Evolutionary conservation across 2,329 filamentous ascomycete genomes (phyloP), one percentile per base, ranked within the genome.

Genomic region (Alternaria consortialis): DNA sequence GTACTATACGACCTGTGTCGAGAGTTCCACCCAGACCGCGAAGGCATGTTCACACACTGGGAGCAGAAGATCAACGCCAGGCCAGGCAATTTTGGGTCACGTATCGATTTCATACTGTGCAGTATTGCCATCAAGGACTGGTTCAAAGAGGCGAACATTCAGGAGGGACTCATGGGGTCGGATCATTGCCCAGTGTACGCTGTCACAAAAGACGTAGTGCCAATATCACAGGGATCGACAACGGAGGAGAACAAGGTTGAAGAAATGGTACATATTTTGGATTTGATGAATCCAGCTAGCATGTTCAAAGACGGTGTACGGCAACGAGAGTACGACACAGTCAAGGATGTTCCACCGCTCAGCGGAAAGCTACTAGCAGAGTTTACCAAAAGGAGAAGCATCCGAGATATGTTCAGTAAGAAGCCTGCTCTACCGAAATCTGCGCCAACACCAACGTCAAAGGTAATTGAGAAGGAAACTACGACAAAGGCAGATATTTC

Each of bases 21-120:
- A 50, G 87, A 86, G 27, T 96, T 94, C 73, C 91, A 97, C 73
- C 91, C 92, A 0, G 80, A 83, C n/a, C 86, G 95, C 39, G 83
- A 84, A 63, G 93, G 93, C 62, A 98, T 99, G 95, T 98, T 93
- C 77, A 98, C 95, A 0, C 97, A 94, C 77, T 98, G 94, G 94
- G 93, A 98, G 65, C 94, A 92, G 52, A 94, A 91, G 76, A 91
- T 93, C 74, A 98, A 98, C 78, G 92, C 92, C n/a, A 86, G 95
- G n/a, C 94, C 94, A 3, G 93, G 92, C 3, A 98, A 98, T 76
- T 96, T 91, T 77, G 95, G 95, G 6, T 91, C 92, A 56, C 88
- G 95, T 36, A 98, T 98, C 69, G 95, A 99, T 78, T 98, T 97
- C 78, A 86, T 99, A 17, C 84, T 98, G 4, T 97, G 93, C 75